A percentile compares a stretch with the other conserved stretches of the same genome.
phyloP scores from a whole-genome alignment of 2,329 filamentous ascomycete species.

The Colletotrichum cereale region DNA sequence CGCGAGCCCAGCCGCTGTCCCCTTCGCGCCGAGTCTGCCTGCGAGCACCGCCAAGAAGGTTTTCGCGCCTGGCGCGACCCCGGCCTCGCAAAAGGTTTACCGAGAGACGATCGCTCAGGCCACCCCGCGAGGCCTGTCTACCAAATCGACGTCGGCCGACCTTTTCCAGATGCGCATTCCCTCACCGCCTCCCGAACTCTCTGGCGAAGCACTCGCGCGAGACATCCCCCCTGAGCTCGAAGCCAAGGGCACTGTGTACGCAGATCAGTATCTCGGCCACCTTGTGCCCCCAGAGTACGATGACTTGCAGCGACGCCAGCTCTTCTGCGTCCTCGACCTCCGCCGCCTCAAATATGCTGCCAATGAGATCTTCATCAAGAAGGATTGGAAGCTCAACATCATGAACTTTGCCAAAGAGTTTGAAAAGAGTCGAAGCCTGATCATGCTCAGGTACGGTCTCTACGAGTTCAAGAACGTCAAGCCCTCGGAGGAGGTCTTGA shows the following conservation, averaged over 20 bases:
- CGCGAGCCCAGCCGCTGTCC: slow-evolving; percentile 47
- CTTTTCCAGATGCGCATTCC: slow-evolving; percentile 71
- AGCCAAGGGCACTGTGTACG: slow-evolving; percentile 67
- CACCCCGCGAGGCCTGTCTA: slow-evolving; percentile 62
- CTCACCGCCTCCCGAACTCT: slow-evolving; percentile 67
- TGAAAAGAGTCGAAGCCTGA: slow-evolving; percentile 72
- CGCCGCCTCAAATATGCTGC: slow-evolving; percentile 72
- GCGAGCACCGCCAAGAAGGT: slow-evolving; percentile 60
- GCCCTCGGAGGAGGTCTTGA: slow-evolving; percentile 68
- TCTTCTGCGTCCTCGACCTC: slow-evolving; percentile 73
- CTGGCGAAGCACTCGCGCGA: slow-evolving; percentile 66
- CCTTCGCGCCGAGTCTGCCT: slow-evolving; percentile 62
- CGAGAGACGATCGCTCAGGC: slow-evolving; percentile 61
- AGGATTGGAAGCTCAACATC: slow-evolving; percentile 74
- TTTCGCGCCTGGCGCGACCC: slow-evolving; percentile 60
- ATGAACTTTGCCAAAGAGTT: slow-evolving; percentile 74
- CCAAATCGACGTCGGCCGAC: slow-evolving; percentile 62
- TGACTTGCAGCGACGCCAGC: slow-evolving; percentile 71
- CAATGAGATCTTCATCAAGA: slow-evolving; percentile 70
- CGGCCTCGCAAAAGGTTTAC: slow-evolving; percentile 57
- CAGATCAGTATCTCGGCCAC: slow-evolving; percentile 69
- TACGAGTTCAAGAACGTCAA: slow-evolving; percentile 74
- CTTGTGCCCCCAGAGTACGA: slow-evolving; percentile 69
- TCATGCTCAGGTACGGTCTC: slow-evolving; percentile 71
- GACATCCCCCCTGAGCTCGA: slow-evolving; percentile 66